A percentile compares a stretch with the other conserved stretches of the same genome.
phyloP scores from a whole-genome alignment of 495 filamentous ascomycete genomes.

The Oleoguttula mirabilis region DNA sequence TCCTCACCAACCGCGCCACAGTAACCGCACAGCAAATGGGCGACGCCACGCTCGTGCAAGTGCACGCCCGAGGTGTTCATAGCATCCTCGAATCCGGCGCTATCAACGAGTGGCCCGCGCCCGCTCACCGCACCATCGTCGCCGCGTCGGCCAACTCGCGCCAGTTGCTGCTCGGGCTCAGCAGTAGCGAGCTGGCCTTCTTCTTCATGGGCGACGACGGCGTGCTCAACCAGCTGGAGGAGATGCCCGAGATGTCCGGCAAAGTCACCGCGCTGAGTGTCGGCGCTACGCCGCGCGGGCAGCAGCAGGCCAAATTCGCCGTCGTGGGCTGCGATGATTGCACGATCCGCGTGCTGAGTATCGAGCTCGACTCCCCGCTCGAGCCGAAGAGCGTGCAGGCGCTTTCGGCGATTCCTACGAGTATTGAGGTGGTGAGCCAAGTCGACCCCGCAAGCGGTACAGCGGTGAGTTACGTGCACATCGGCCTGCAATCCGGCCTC shows the following conservation, averaged over 20 bases:
- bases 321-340: constrained; percentile 96
- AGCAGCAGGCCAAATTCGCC: constrained; percentile 72
- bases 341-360: constrained; percentile 79
- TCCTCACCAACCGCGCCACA: constrained; percentile 74
- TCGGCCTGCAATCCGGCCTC: constrained; percentile 87
- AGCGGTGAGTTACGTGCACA: constrained; percentile 80
- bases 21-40: constrained; percentile 88
- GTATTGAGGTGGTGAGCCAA: constrained; percentile 89
- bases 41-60: constrained; percentile 83
- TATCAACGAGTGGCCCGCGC: constrained; percentile 89
- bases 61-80: constrained; percentile 87
- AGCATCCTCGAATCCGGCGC: constrained; percentile 70
- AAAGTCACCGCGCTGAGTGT: constrained; percentile 87
- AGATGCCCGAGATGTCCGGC: constrained; percentile 90
- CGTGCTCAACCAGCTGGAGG: constrained; percentile 82
- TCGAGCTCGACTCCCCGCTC: constrained; percentile 80
- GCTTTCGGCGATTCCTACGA: constrained; percentile 75
- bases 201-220: constrained; percentile 95
- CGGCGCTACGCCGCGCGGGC: constrained; percentile 85
- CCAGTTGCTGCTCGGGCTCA: constrained; percentile 86
- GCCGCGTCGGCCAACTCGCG: constrained; percentile 89
- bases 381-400: constrained; percentile 91
- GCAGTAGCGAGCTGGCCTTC: constrained; percentile 91
- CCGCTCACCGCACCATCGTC: constrained; percentile 86
- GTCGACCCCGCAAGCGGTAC: constrained; percentile 71